Base-by-base conservation (phyloP, 1,284 basidiomycete species). In the Ceratobasidium sp. region DNA sequence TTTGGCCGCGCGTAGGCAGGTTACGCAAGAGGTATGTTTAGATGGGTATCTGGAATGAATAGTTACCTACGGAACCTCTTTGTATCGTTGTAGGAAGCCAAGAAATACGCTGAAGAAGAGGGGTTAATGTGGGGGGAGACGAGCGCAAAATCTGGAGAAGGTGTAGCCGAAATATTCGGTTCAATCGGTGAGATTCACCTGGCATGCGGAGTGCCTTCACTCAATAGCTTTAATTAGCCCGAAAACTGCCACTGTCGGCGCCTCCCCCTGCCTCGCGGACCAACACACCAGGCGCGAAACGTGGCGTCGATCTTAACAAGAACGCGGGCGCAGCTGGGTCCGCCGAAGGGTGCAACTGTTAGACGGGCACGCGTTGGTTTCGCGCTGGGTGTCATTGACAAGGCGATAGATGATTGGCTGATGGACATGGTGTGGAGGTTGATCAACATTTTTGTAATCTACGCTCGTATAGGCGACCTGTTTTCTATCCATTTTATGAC, bases 101-200 rank as follows among this genome's bases (percentile, higher is more conserved):
- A 95, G 86, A 92, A 93, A 83, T 98, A 95, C 80, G 97, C 97
- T 0, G 89, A 96, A 75, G 95, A 98, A 81, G 96, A 98, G 83
- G 94, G 93, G 37, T 83, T 98, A 74, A 91, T 98, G 88, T 98
- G 97, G 91, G 89, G 90, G 74, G 96, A 98, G 85, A 96, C 96
- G 0, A 96, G 94, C 82, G 96, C 96, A 64, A 98, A 98, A 88
- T 87, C 90, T 41, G 95, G 96, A 51, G 92, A 95, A 76, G 94
- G 94, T 76, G 96, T 98, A 29, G 84, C 90, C 65, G 93, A 94
- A 74, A 90, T 97, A 79, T 98, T 97, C 83, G 91, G 90, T 74
- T 89, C 91, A 34, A 96, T 97, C 78, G 93, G 92, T 93, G 77
- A 75, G 89, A 83, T 7, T 9, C 65, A 68, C 76, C 31, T 16